These are phyloP conservation scores for Chlorella sp. DNA, from an alignment of 139 green algal species.

Conservation along the genomic window DNA sequence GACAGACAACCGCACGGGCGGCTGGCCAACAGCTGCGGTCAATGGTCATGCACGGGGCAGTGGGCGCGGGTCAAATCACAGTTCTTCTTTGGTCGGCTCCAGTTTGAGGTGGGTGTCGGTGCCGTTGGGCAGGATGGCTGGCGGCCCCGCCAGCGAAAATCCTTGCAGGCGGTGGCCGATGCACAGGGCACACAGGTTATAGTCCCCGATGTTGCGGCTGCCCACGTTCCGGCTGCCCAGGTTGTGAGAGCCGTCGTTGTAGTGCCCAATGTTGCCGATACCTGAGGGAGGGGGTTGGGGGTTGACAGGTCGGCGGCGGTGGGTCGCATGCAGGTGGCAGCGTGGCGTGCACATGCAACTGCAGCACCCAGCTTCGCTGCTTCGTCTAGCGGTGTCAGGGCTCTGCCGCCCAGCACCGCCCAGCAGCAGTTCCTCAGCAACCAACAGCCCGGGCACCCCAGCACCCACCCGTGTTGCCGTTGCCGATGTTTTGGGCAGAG, in stretches of 20 bases:
- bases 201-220: neutral
- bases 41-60: too few species aligned
- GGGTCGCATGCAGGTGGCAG: neutral
- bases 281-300: neutral
- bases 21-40: too few species aligned
- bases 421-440: too few species aligned
- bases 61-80: neutral
- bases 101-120: neutral
- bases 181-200: neutral
- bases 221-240: neutral
- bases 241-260: conserved; percentile 12
- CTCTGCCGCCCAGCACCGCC: neutral
- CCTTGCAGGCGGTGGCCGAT: neutral
- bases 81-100: neutral
- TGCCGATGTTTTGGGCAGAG: neutral
- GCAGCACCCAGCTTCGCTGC: too few species aligned
- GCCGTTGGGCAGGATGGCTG: neutral
- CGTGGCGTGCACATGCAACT: neutral
- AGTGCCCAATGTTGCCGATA: conserved; percentile 4
- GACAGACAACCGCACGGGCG: too few species aligned
- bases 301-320: neutral
- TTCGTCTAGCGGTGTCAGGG: neutral
- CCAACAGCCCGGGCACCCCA: too few species aligned
- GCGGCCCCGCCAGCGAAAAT: neutral
- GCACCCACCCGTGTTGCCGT: neutral